Conservation (phyloP, 1,284 basidiomycete species). For the Tylopilus sp. region DNA sequence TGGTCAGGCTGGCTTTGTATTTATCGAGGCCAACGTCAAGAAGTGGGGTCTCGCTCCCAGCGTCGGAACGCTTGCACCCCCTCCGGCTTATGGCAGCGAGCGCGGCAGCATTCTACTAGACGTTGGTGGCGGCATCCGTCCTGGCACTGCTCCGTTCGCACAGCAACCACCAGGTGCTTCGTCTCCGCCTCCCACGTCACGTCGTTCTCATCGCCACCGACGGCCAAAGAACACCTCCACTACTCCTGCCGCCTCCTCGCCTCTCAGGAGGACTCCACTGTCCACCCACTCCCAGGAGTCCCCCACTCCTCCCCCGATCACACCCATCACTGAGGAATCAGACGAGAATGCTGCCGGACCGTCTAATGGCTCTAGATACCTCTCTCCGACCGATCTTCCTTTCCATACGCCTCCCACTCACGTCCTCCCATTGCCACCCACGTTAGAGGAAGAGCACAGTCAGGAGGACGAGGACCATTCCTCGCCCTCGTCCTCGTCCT, state of each 20-base stretch:
- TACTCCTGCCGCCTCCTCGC: slow-evolving; percentile 53
- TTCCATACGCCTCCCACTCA: slow-evolving; percentile 54
- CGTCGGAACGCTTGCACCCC: slow-evolving; percentile 90
- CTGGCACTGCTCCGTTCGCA: slow-evolving; percentile 37
- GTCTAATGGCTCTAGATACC: slow-evolving; percentile 50
- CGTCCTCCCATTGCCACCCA: slow-evolving; percentile 46
- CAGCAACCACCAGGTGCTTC: slow-evolving; percentile 48
- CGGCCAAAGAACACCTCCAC: slow-evolving; percentile 44
- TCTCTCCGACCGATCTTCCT: slow-evolving; percentile 62
- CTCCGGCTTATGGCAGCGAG: slow-evolving; percentile 93
- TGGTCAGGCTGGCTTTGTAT: slow-evolving; percentile 94
- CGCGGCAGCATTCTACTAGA: slow-evolving; percentile 91
- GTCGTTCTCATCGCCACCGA: slow-evolving; percentile 59
- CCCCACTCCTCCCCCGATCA: slow-evolving; percentile 69
- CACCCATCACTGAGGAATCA: slow-evolving; percentile 66
- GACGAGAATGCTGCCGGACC: slow-evolving; percentile 44
- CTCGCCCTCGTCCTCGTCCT: slow-evolving; percentile 37
- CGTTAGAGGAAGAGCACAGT: slow-evolving; percentile 26
- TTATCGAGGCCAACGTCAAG: slow-evolving; percentile 98
- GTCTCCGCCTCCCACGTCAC: slow-evolving; percentile 44
- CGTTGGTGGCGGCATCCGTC: slow-evolving; percentile 65
- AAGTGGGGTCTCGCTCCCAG: slow-evolving; percentile 97
- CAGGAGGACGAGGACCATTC: slow-evolving; percentile 32
- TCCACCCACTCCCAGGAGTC: slow-evolving; percentile 43
- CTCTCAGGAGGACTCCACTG: slow-evolving; percentile 46